phyloP scores from a whole-genome alignment of 2,329 filamentous ascomycete species.

The Penicillium sp. region DNA sequence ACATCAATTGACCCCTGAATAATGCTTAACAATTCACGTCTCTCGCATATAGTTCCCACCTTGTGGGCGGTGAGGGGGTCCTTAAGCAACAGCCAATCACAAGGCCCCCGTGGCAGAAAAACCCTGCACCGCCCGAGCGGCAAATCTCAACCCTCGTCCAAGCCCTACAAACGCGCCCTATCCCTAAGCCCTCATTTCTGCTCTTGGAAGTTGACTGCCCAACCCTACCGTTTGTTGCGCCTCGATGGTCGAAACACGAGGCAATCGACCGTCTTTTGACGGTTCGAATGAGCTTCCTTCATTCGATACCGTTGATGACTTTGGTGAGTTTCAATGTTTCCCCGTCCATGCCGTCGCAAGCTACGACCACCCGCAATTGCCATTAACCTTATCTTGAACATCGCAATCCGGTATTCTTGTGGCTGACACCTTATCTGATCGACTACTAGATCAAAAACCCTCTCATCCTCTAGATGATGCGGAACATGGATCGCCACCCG shows the following conservation, averaged over 20 bases:
- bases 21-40: not conserved
- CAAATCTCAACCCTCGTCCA: constrained; percentile 12
- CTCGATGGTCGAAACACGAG: constrained; percentile 36
- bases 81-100: not conserved
- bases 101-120: constrained; percentile 19
- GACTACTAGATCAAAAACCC: constrained; percentile 26
- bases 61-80: not conserved
- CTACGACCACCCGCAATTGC: not conserved
- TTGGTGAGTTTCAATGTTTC: constrained; percentile 32
- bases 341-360: not conserved
- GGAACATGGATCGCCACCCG: constrained; percentile 31
- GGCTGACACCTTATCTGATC: not conserved
- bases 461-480: constrained; percentile 34
- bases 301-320: constrained; percentile 27
- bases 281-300: constrained; percentile 30
- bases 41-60: not conserved
- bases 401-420: not conserved
- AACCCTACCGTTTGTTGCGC: constrained; percentile 21
- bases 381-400: not conserved
- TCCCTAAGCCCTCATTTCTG: constrained; percentile 50
- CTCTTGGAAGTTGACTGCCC: constrained; percentile 40
- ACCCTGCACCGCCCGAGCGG: constrained; percentile 11
- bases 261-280: constrained; percentile 29
- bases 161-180: constrained; percentile 49
- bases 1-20: not conserved